Conservation (phyloP, 805 yeast genomes). For the Saccharomycopsis fermentans region DNA sequence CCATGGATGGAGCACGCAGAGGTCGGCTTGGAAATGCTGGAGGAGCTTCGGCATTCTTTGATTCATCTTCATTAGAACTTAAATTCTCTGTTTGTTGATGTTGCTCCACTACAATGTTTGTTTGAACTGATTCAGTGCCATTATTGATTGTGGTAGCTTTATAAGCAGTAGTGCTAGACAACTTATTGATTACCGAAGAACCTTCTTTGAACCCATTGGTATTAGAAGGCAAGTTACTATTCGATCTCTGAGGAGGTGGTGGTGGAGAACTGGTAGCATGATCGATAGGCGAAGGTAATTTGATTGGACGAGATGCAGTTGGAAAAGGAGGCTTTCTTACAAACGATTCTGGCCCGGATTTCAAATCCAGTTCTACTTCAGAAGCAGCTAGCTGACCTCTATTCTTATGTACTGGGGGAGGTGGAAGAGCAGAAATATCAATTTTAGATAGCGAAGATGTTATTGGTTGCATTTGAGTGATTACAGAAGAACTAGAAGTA, state of each 20-base stretch:
- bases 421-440: conserved; percentile 25
- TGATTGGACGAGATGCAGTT: too few relatives aligned
- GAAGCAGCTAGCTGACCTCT: conserved; percentile 19
- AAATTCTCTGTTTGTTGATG: not conserved
- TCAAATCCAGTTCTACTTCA: not conserved
- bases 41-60: not conserved
- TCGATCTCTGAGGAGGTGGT: not conserved
- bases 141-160: not conserved
- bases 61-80: not conserved
- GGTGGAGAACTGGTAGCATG: not conserved
- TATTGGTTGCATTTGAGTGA: not conserved
- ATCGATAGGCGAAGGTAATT: too few relatives aligned
- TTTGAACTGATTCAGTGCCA: not conserved
- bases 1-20: not conserved
- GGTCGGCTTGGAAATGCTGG: conserved; percentile 1
- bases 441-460: not conserved
- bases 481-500: conserved; percentile 3
- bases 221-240: not conserved
- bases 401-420: conserved; percentile 32
- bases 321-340: too few relatives aligned
- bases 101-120: not conserved
- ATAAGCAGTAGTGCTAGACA: not conserved
- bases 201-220: not conserved
- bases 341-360: too few relatives aligned
- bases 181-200: not conserved